phyloP scores from a whole-genome alignment of 1,284 basidiomycete genomes.

The Amylostereum areolatum region DNA sequence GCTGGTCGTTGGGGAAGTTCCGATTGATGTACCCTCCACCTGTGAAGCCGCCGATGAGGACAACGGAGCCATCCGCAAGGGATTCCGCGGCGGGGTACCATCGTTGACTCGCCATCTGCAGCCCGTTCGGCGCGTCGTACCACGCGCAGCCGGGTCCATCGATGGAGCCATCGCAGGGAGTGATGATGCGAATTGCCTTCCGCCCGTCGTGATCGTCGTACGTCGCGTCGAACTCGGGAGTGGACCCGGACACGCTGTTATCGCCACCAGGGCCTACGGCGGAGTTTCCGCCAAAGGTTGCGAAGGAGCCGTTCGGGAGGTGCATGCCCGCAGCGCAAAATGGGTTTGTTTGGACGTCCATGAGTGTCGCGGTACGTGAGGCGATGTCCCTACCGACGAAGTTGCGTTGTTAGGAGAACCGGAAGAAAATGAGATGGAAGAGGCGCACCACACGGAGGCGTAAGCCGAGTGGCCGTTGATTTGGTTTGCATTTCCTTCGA shows the following conservation, averaged over 20 bases:
- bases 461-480: conserved; percentile 40
- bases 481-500: conserved; percentile 44
- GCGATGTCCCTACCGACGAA: conserved; percentile 39
- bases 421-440: not conserved
- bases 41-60: conserved; percentile 75
- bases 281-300: conserved; percentile 47
- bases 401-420: too few relatives aligned
- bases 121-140: conserved; percentile 64
- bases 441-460: conserved; percentile 28
- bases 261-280: conserved; percentile 66
- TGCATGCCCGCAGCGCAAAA: conserved; percentile 77
- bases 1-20: conserved; percentile 66
- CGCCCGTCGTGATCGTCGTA: conserved; percentile 67
- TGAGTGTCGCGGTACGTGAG: conserved; percentile 41
- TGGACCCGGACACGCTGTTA: conserved; percentile 35
- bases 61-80: conserved; percentile 61
- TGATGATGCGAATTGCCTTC: conserved; percentile 66
- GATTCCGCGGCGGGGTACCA: conserved; percentile 89
- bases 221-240: conserved; percentile 49
- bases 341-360: conserved; percentile 76
- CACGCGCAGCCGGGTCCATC: conserved; percentile 59
- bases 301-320: conserved; percentile 35
- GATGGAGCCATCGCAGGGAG: conserved; percentile 61
- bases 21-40: conserved; percentile 89
- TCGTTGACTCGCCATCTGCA: conserved; percentile 72